phyloP scores from a whole-genome alignment of 1,139 yeast genomes.

The Suhomyces terraborum region DNA sequence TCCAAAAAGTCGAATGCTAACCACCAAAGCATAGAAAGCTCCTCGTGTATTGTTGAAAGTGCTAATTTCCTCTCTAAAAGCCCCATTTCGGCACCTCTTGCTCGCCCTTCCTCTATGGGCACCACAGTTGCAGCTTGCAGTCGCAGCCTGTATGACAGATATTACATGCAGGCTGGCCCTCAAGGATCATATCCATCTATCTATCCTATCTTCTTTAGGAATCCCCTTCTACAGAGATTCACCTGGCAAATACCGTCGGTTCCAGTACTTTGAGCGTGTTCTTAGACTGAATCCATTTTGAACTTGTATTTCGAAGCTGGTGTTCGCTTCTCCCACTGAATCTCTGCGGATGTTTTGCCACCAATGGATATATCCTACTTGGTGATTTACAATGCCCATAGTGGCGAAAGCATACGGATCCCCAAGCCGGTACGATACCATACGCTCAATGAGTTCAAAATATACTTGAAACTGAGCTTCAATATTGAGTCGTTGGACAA shows the following conservation, averaged over 20 bases:
- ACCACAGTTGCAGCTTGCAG: conserved; percentile 2
- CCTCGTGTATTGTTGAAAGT: no score
- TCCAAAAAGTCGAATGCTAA: not conserved
- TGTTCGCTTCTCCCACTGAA: not conserved
- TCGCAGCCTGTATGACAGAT: conserved; percentile 2
- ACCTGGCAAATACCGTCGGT: not conserved
- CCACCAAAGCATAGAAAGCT: not conserved
- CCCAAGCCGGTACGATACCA: conserved; percentile 50
- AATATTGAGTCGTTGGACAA: conserved; percentile 33
- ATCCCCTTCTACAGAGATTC: not conserved
- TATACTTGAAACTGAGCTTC: conserved; percentile 20
- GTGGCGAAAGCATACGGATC: conserved; percentile 35
- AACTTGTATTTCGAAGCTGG: not conserved
- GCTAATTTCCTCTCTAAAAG: not conserved
- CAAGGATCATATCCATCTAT: conserved; percentile 1
- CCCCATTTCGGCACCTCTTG: not conserved
- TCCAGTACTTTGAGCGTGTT: not conserved
- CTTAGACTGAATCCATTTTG: not conserved
- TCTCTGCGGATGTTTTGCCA: conserved; percentile 5
- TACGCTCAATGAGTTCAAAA: conserved; percentile 25
- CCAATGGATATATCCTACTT: conserved; percentile 27
- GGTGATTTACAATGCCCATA: conserved; percentile 44
- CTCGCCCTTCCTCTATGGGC: conserved; percentile 1
- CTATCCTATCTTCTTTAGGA: not conserved
- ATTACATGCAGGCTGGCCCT: conserved; percentile 6